Evolutionary conservation across 1,139 yeast genomes (phyloP), one percentile per base, ranked within the genome.

Genomic region (Blastobotrys aristatus): DNA sequence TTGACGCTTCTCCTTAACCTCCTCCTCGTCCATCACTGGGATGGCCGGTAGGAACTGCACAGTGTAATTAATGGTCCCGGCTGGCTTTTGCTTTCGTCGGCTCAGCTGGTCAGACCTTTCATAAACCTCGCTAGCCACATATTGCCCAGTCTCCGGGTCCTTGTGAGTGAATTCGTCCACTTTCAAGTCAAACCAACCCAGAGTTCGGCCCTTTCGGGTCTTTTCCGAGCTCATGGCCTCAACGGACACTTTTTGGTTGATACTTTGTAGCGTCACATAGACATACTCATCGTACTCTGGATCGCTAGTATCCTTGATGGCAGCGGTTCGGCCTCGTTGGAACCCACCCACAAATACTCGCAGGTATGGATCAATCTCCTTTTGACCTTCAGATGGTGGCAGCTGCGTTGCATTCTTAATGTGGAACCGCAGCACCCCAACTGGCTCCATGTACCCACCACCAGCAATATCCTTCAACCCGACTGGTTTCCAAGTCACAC

Each of bases 211-310:
- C 37, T 80, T 79, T 20, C 84, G 79, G 49, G 72, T 75, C 50
- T 75, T 74, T 67, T 90, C 95, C 40, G 84, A 85, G 68, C 90
- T 97, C 96, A 92, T 86, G 10, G 81, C 95, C 66, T 92, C 97
- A 47, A 94, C 65, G 2, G 89, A 81, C 55, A 90, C 69, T 60
- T 77, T 82, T 65, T 90, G 97, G 62, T 82, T 82, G 34, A 89
- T 79, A 40, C 89, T 84, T 13, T 94, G 77, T 21, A 92, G 77
- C 6, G 96, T 82, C 35, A 87, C 79, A 65, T 88, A 92, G 47
- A 87, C 73, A 2, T 85, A 74, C 65, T 89, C 92, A 62, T 89
- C 82, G 87, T 90, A 94, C 10, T 80, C 79, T 13, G 99, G 98
- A 55, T 84, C 73, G 59, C 82, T 72, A 2, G 87, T 80, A 18